Evolutionary conservation across 768 basidiomycete genomes (phyloP).

Genomic region (Mycena vitilis): DNA sequence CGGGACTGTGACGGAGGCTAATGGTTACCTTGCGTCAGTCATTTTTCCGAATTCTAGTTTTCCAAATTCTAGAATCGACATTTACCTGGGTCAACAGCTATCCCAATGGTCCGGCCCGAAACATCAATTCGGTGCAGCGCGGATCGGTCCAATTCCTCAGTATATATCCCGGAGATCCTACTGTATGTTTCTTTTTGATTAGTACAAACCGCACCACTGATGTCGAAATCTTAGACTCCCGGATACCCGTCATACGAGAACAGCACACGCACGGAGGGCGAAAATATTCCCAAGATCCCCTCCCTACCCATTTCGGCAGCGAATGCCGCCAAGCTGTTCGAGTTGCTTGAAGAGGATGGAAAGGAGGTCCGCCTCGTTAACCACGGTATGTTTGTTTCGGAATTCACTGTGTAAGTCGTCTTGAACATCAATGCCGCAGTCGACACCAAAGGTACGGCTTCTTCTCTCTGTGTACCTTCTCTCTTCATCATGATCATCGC

Average conservation of each 20-base stretch:
- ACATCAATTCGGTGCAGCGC: conserved; percentile 70
- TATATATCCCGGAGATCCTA: conserved; percentile 61
- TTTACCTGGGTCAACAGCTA: conserved; percentile 49
- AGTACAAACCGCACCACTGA: conserved; percentile 55
- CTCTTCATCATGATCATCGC: background rate
- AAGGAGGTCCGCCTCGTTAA: conserved; percentile 68
- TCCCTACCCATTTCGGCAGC: conserved; percentile 76
- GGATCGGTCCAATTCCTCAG: conserved; percentile 76
- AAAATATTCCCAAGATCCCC: conserved; percentile 65
- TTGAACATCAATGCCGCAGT: conserved; percentile 31
- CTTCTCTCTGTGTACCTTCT: conserved; percentile 44
- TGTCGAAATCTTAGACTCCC: conserved; percentile 46
- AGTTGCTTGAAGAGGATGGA: conserved; percentile 54
- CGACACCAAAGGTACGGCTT: conserved; percentile 42
- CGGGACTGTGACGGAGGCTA: conserved; percentile 67
- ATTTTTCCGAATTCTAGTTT: background rate
- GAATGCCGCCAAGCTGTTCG: conserved; percentile 69
- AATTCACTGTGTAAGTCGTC: background rate
- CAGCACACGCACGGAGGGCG: conserved; percentile 61
- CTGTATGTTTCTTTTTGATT: conserved; percentile 35
- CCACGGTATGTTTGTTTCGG: conserved; percentile 54
- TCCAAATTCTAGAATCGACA: background rate
- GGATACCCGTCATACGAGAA: conserved; percentile 76
- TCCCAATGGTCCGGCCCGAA: conserved; percentile 77
- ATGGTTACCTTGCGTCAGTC: conserved; percentile 63